phyloP scores from a whole-genome alignment of 306 rosid species.

The Rosa chinensis region DNA sequence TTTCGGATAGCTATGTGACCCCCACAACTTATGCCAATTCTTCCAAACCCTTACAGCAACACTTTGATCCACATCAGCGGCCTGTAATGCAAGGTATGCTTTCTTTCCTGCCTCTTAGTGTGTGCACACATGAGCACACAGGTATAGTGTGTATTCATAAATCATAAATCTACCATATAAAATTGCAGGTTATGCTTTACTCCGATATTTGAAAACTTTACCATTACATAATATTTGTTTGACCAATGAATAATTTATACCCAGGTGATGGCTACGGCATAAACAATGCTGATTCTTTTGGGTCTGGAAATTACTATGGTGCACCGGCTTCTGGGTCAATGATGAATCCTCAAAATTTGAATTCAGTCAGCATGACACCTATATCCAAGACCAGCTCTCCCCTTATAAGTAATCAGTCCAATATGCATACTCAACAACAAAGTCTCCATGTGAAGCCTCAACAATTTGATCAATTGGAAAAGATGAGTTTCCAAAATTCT shows the following conservation, averaged over 20 bases:
- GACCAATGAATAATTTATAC: slow-evolving; percentile 25
- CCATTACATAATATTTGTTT: slow-evolving; percentile 26
- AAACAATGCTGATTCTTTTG: slow-evolving; percentile 64
- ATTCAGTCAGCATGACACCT: slow-evolving; percentile 58
- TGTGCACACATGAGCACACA: slow-evolving; percentile 8
- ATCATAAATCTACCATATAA: not conserved
- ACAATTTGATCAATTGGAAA: slow-evolving; percentile 60
- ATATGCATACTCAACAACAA: slow-evolving; percentile 65
- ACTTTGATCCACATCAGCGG: slow-evolving; percentile 65
- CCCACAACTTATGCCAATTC: slow-evolving; percentile 52
- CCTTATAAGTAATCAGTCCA: slow-evolving; percentile 57
- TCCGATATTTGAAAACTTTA: not conserved
- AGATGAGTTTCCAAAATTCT: slow-evolving; percentile 74
- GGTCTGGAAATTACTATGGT: slow-evolving; percentile 66
- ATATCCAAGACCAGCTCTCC: slow-evolving; percentile 57
- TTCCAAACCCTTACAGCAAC: slow-evolving; percentile 68
- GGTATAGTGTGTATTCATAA: not conserved
- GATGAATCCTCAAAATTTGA: slow-evolving; percentile 67
- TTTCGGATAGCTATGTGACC: slow-evolving; percentile 61
- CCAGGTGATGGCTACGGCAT: slow-evolving; percentile 83
- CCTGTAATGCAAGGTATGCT: slow-evolving; percentile 64
- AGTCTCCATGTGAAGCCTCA: slow-evolving; percentile 60
- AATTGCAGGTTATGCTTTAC: not conserved
- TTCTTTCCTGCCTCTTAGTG: slow-evolving; percentile 6
- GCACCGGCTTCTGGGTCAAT: slow-evolving; percentile 67